These are phyloP conservation scores for Taxawa tesnikishii DNA, from an alignment of 2,329 filamentous ascomycete species.

Conservation along the genomic window DNA sequence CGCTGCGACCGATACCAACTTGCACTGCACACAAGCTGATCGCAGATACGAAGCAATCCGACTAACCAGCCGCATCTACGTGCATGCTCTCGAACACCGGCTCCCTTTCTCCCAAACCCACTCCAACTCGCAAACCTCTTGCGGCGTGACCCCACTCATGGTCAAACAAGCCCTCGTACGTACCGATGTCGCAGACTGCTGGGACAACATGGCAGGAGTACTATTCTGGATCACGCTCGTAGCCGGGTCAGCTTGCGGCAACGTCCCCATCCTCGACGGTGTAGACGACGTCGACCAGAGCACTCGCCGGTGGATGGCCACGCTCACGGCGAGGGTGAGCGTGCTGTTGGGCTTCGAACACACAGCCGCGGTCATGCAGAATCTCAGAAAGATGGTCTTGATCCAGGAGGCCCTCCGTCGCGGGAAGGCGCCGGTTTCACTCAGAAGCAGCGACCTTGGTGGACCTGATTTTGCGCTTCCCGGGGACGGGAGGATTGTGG, in stretches of 20 bases:
- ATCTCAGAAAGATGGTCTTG: slow-evolving; percentile 14
- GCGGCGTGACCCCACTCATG: slow-evolving; percentile 4
- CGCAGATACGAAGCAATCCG: slow-evolving; percentile 16
- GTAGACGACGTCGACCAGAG: no score
- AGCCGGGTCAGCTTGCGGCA: slow-evolving; percentile 17
- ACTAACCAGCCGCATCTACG: slow-evolving; percentile 15
- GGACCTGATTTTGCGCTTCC: no score
- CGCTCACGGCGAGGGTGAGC: slow-evolving; percentile 17
- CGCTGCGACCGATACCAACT: no score
- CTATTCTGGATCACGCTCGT: slow-evolving; percentile 20
- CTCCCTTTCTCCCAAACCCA: slow-evolving; percentile 11
- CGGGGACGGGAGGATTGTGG: no score
- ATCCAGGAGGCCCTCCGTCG: no score
- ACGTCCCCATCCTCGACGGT: no score
- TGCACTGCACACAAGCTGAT: no score
- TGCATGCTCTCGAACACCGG: slow-evolving; percentile 12
- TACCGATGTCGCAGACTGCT: slow-evolving; percentile 18
- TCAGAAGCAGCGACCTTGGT: no score
- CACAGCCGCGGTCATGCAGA: slow-evolving; percentile 14
- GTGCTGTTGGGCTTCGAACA: slow-evolving; percentile 20
- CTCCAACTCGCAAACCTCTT: slow-evolving; percentile 1
- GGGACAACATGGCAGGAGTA: slow-evolving; percentile 20
- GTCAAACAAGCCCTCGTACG: slow-evolving; percentile 14
- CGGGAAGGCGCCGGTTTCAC: no score
- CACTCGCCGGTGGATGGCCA: slow-evolving; percentile 20